Evolutionary conservation across 2,329 filamentous ascomycete genomes (phyloP), one percentile per base, ranked within the genome.

Genomic region (Diaporthe longicolla): DNA sequence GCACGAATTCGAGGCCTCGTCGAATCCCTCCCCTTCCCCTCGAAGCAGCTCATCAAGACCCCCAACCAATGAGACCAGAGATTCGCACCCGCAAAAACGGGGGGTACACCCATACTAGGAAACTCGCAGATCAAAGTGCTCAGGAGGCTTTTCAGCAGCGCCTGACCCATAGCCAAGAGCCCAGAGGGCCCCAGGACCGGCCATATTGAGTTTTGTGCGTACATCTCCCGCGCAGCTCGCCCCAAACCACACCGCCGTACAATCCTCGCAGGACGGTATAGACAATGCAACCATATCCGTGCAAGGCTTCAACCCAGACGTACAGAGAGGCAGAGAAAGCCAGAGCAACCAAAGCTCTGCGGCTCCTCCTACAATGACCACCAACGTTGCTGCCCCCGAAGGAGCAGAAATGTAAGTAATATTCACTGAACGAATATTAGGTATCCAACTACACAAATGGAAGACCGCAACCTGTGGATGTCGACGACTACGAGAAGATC

Each of bases 121-220:
- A 32, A 32, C 29, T 32, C 29, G 29, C 5, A 32, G 29, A 32
- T 32, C 29, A 32, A 32, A 32, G 29, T 32, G 40, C 32, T 11
- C 72, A 40, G 45, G 66, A 73, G 59, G 59, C 26, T 6, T 68
- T 57, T 26, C n/a, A 26, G 57, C 68, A 21, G 69, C 63, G 24
- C 35, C 68, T 13, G 58, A 68, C 26, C 9, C 52, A 21, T 61
- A 48, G 15, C 50, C 66, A 26, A 71, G 66, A 63, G 61, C 58
- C 21, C 50, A 59, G 37, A 58, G 35, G 50, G 68, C 74, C 9
- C 69, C 75, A 0, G 61, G 78, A 7, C 76, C 77, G 0, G 61
- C 77, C 66, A 81, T 77, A 65, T 78, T 78, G 75, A 81, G 79
- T 75, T 78, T 75, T 11, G 78, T 78, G 0, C 81, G 81, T 54